Percentiles rank a stretch among this genome's conserved stretches.
Conservation (phyloP, 805 yeast genomes). For the Myxozyma sirexii region DNA sequence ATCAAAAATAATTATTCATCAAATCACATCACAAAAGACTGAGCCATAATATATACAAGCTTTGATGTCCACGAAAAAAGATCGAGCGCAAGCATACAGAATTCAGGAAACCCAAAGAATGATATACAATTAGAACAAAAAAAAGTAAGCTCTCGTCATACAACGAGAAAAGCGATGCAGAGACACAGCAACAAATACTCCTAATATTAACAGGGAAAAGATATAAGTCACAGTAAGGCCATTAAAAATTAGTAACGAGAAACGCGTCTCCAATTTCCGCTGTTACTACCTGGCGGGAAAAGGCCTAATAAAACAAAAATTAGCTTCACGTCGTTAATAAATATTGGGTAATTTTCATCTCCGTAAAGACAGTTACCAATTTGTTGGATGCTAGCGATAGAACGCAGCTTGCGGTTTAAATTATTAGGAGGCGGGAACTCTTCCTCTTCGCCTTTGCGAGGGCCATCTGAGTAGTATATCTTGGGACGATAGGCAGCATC, state of each 20-base stretch:
- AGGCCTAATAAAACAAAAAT: conserved; percentile 14
- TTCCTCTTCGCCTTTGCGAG: conserved; percentile 48
- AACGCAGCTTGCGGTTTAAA: conserved; percentile 42
- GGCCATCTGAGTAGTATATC: conserved; percentile 52
- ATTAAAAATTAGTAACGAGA: conserved; percentile 7
- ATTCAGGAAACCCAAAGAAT: conserved; percentile 1
- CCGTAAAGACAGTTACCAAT: conserved; percentile 35
- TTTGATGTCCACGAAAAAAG: not conserved
- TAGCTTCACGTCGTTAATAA: not conserved
- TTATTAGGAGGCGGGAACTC: conserved; percentile 48
- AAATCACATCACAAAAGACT: not conserved
- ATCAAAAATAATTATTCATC: no score
- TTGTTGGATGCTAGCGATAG: conserved; percentile 42
- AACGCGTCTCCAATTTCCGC: conserved; percentile 30
- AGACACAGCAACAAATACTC: not conserved
- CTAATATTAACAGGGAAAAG: not conserved
- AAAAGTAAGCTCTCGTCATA: not conserved
- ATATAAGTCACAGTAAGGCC: not conserved
- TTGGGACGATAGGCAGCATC: conserved; percentile 53
- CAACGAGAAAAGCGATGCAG: not conserved
- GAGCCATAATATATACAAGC: not conserved
- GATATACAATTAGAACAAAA: not conserved
- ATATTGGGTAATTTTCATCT: not conserved
- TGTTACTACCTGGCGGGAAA: conserved; percentile 33
- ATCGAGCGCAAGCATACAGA: not conserved